Evolutionary conservation across 306 rosid species (phyloP), one percentile per base, ranked within the genome.

Genomic region (Lagenaria siceraria): DNA sequence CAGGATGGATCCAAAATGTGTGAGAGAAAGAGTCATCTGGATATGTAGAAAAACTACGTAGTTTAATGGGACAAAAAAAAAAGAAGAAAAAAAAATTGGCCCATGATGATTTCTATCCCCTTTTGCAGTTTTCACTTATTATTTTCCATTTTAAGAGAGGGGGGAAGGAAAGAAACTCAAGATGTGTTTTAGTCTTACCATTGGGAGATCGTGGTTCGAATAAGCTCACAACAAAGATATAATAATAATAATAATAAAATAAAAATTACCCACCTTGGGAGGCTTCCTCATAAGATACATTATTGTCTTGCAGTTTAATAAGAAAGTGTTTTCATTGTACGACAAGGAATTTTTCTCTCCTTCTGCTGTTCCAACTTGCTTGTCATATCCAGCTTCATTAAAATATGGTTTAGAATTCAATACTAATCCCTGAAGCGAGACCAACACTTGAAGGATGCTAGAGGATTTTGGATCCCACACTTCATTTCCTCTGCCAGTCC

Each of bases 401-500:
- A 92, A 96, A 84, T 96, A 96, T 40, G 99, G 99, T 89, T 88
- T 92, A 54, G 96, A 88, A 82, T 96, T 96, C 80, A 96, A 90
- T 70, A 96, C 99, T 81, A 96, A 81, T 21, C 99, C 99, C 81
- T 96, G 99, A 64, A 96, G 92, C 38, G 99, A 96, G 87, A 96
- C 99, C 27, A 96, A 90, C 79, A 96, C 93, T 88, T 96, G 99
- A 79, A 96, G 97, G 81, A 96, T 96, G 87, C 99, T 96, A 49
- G 99, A 96, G 54, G 99, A 96, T 83, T 90, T 87, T 58, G 98
- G 83, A 90, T 96, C 98, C 99, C 99, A 96, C 17, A 96, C 98
- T 92, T 96, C 99, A 86, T 92, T 96, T 81, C 99, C 99, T 88
- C 87, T 87, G 77, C 99, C 99, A 31, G 97, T 90, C 99, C 99